Conservation (phyloP, 768 basidiomycete genomes). For the Rhodosporidiobolus sp. region DNA sequence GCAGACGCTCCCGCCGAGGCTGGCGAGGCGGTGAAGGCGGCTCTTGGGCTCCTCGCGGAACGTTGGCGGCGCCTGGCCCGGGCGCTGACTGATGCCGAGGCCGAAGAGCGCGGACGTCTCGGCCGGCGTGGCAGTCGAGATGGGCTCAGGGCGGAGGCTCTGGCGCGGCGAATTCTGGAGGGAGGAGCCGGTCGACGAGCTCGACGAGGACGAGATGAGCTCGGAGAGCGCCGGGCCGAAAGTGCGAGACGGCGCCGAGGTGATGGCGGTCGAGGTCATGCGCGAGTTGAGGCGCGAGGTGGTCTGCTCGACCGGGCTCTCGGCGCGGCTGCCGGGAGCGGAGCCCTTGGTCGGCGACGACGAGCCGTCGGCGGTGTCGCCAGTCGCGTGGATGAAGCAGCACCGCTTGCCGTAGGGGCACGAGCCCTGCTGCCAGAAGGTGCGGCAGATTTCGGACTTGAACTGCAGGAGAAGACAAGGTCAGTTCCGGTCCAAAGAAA, state of each 20-base stretch:
- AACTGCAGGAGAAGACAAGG: conserved; percentile 56
- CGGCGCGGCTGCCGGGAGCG: conserved; percentile 4
- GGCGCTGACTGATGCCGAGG: conserved; percentile 28
- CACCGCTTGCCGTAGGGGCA: conserved; percentile 89
- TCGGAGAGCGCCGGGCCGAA: conserved; percentile 32
- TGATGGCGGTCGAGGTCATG: conserved; percentile 33
- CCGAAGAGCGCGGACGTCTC: conserved; percentile 28
- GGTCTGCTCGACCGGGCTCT: conserved; percentile 2
- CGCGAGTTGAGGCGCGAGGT: conserved; percentile 13
- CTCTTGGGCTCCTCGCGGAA: conserved; percentile 30
- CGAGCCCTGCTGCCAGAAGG: conserved; percentile 90
- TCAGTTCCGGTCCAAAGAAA: conserved; percentile 38
- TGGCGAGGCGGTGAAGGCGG: conserved; percentile 30
- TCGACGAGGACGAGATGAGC: conserved; percentile 14
- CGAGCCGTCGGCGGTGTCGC: conserved; percentile 56
- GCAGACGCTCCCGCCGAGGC: conserved; percentile 4
- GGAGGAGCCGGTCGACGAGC: conserved; percentile 7
- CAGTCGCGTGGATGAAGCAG: conserved; percentile 80
- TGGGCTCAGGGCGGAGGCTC: background rate
- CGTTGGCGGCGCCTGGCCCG: conserved; percentile 30
- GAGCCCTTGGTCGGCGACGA: conserved; percentile 2
- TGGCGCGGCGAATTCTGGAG: conserved; percentile 5
- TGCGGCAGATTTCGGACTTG: conserved; percentile 91
- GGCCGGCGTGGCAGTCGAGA: background rate
- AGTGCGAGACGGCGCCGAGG: conserved; percentile 18